Evolutionary conservation across 352 stramenopile genomes (phyloP), one percentile per base, ranked within the genome.

Genomic region (Peronosclerospora sorghi): DNA sequence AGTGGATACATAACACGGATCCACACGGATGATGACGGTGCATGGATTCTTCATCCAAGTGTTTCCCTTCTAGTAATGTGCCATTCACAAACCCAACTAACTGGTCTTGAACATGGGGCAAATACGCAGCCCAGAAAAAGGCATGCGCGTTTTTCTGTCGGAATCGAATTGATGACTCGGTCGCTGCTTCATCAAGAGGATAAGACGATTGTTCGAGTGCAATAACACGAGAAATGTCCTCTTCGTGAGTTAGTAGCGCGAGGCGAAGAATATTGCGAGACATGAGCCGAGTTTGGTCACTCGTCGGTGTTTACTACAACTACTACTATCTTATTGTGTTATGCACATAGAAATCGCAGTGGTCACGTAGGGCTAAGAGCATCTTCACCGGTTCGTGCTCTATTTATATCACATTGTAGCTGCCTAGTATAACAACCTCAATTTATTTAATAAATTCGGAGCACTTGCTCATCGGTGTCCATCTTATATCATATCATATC

Each of bases 11-110:
- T 2, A 97, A 65, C 39, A 80, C 62, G 5, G 53, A 43, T 21
- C 86, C 86, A 1, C 49, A 37, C 3, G 86, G 55, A 38, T 92
- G 68, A 54, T 97, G 90, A 21, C 53, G 46, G 17, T 61, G 65
- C 71, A 96, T 93, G 8, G 67, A 68, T 19, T 86, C 67, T 17
- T 87, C 66, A 5, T 63, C 61, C 27, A 95, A 74, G 9, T 68
- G 54, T 3, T 68, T 32, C 34, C 60, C 73, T 9, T 45, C 35
- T n/a, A 54, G 67, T 17, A 88, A 64, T 29, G 86, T 96, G 45
- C 65, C 70, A 54, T 86, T 94, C 41, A 97, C 73, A 60, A 94
- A 97, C 4, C 88, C 88, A 14, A 95, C 72, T 27, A 96, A 60
- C 7, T n/a, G n/a, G 20, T 35, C 4, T 61, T 46, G 10, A 54